These are phyloP conservation scores for Tephrocybe sp. DNA, from an alignment of 768 basidiomycete genomes.

Conservation along the genomic window DNA sequence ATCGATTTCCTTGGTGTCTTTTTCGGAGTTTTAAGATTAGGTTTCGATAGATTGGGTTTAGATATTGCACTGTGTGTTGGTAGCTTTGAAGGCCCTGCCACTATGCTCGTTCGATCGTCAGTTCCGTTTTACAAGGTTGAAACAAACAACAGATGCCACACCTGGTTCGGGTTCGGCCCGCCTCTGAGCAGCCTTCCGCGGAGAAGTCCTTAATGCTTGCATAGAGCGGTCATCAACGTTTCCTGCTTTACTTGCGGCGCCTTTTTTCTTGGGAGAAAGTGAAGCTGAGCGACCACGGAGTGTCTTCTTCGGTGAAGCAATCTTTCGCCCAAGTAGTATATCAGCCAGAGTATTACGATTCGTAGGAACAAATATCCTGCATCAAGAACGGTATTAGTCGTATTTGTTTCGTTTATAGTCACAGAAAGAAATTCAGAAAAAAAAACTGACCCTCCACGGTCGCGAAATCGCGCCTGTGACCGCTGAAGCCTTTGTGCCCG, in stretches of 20 bases:
- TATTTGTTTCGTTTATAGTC: background rate
- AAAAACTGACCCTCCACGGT: constrained; percentile 59
- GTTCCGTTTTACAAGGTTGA: background rate
- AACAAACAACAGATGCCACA: background rate
- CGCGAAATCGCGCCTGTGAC: constrained; percentile 64
- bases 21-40: too few relatives aligned
- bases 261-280: constrained; percentile 24
- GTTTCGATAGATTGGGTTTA: background rate
- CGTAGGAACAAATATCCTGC: constrained; percentile 20
- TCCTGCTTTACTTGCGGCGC: constrained; percentile 2
- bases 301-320: constrained; percentile 39
- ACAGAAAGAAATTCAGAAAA: background rate
- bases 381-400: background rate
- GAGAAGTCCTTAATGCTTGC: constrained; percentile 12
- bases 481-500: constrained; percentile 57
- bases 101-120: background rate
- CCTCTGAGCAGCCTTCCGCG: constrained; percentile 10
- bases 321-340: constrained; percentile 21
- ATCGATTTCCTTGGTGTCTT: too few relatives aligned
- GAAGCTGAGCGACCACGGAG: constrained; percentile 25
- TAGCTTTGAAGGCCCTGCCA: constrained; percentile 5
- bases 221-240: background rate
- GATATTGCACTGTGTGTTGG: too few relatives aligned
- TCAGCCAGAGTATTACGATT: constrained; percentile 18
- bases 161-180: constrained; percentile 6